Evolutionary conservation across 306 rosid genomes (phyloP).

Genomic region (Malus orientalis): DNA sequence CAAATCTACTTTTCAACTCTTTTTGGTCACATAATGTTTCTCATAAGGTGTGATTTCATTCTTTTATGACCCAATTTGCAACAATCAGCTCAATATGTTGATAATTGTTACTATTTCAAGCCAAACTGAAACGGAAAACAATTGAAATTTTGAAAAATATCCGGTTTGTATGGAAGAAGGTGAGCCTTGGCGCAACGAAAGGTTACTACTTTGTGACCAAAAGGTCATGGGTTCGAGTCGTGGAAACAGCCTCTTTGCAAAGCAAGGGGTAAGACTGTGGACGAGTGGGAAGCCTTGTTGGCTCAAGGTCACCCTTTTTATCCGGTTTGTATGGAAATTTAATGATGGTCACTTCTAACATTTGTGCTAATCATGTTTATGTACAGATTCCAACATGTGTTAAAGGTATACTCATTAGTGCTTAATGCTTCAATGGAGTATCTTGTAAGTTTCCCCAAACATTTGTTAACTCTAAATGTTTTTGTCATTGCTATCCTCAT

Average conservation of each 20-base stretch:
- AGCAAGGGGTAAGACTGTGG: no score
- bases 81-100: background rate
- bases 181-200: no score
- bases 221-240: no score
- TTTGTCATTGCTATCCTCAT: background rate
- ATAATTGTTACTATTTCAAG: background rate
- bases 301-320: no score
- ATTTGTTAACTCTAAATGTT: background rate
- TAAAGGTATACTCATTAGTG: background rate
- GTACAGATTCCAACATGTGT: conserved; percentile 26
- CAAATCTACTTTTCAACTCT: background rate
- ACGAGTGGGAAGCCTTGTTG: no score
- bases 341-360: background rate
- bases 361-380: background rate
- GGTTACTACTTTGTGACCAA: no score
- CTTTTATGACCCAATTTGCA: background rate
- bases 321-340: background rate
- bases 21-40: background rate
- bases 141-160: background rate
- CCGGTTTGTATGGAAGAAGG: background rate
- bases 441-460: conserved; percentile 32
- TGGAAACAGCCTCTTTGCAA: no score
- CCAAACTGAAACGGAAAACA: background rate
- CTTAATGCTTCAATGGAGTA: conserved; percentile 40
- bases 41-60: background rate